phyloP scores from a whole-genome alignment of 441 rosid species.

The Adansonia grandidieri region DNA sequence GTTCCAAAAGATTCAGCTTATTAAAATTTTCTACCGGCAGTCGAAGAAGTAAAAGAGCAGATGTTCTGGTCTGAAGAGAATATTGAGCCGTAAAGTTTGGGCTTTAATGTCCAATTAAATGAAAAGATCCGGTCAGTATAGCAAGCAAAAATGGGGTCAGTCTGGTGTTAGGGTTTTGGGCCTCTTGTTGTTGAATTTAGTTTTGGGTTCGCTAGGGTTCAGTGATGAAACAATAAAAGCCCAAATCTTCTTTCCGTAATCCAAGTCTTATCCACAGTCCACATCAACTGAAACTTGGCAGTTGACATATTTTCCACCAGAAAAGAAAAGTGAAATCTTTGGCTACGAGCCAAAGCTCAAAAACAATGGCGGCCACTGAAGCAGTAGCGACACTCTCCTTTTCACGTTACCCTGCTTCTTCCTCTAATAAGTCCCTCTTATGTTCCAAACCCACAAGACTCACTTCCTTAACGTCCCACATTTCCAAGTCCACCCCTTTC shows the following conservation, averaged over 20 bases:
- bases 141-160: neutral
- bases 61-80: neutral
- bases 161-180: neutral
- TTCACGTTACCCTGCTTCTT: constrained; percentile 32
- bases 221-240: neutral
- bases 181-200: neutral
- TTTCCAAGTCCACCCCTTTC: constrained; percentile 31
- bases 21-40: neutral
- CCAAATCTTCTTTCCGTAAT: neutral
- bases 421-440: constrained; percentile 26
- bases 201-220: neutral
- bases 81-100: neutral
- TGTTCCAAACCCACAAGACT: constrained; percentile 25
- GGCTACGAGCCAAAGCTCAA: neutral
- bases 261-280: neutral
- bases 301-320: neutral
- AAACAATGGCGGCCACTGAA: constrained; percentile 57
- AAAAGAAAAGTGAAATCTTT: constrained; percentile 1
- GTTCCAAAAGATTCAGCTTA: neutral
- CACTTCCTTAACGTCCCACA: constrained; percentile 33
- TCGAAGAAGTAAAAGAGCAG: neutral
- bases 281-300: neutral
- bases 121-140: neutral
- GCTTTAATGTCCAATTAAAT: neutral
- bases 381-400: constrained; percentile 48